Evolutionary conservation across 306 rosid genomes (phyloP).

Genomic region (Quercus ilex): DNA sequence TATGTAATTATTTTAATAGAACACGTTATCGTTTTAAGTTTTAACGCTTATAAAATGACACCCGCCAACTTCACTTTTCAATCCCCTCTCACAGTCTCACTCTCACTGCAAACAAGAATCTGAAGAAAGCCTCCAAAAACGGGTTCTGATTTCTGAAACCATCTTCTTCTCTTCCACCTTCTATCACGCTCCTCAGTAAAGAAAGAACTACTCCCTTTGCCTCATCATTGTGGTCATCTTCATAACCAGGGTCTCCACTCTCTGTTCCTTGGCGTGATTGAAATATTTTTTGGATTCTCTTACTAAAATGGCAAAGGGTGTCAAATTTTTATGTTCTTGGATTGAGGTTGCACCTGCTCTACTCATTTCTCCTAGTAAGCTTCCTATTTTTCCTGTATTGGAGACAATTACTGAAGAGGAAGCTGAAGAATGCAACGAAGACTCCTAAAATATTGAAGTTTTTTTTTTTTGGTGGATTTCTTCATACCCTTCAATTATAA

Average conservation of each 20-base stretch:
- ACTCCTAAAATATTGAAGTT: too few relatives aligned
- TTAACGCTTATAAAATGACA: background rate
- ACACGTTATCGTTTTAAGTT: too few relatives aligned
- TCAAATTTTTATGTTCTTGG: conserved; percentile 30
- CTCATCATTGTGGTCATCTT: background rate
- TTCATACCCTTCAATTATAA: too few relatives aligned
- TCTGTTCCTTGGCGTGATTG: background rate
- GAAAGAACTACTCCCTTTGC: background rate
- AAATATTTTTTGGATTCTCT: background rate
- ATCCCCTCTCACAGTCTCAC: too few relatives aligned
- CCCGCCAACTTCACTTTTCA: too few relatives aligned
- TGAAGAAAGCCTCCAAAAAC: background rate
- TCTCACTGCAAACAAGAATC: too few relatives aligned
- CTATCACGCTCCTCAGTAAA: background rate
- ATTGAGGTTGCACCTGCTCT: conserved; percentile 51
- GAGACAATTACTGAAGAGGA: conserved; percentile 66
- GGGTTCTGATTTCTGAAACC: background rate
- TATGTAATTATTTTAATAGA: too few relatives aligned
- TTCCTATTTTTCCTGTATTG: conserved; percentile 40
- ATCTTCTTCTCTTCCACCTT: background rate
- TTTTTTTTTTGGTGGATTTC: too few relatives aligned
- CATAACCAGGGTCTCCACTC: too few relatives aligned
- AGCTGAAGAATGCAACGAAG: background rate
- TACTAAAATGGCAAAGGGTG: conserved; percentile 39
- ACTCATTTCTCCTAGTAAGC: conserved; percentile 32